Evolutionary conservation across 768 basidiomycete genomes (phyloP).

Genomic region (Pilatotrama ljubarskyi): DNA sequence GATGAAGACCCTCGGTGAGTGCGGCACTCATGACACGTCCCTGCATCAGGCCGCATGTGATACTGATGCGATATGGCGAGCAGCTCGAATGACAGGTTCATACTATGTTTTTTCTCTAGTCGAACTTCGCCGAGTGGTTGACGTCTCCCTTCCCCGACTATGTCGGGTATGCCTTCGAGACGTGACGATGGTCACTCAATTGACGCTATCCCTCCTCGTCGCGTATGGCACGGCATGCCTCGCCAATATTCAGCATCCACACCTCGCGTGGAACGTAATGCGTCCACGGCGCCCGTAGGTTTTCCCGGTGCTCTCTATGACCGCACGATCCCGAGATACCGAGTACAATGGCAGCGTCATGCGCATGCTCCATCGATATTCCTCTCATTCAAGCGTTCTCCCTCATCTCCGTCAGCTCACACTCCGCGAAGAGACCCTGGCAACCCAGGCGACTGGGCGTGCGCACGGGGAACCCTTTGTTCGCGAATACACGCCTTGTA

Average conservation of each 20-base stretch:
- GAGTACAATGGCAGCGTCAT: conserved; percentile 16
- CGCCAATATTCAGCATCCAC: neutral
- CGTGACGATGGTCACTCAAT: neutral
- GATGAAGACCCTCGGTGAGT: neutral
- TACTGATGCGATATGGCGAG: neutral
- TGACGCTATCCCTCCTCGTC: neutral
- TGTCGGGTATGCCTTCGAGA: neutral
- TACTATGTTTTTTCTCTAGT: no score
- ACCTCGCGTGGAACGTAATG: neutral
- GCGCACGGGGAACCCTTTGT: conserved; percentile 2
- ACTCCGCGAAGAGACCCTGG: conserved; percentile 11
- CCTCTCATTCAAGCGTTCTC: neutral
- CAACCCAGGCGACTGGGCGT: conserved; percentile 1
- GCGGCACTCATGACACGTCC: neutral
- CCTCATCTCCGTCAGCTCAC: conserved; percentile 12
- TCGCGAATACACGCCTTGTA: conserved; percentile 15
- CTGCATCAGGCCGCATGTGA: neutral
- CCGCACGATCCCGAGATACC: conserved; percentile 4
- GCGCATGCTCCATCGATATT: conserved; percentile 7
- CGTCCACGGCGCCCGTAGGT: neutral
- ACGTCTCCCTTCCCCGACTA: neutral
- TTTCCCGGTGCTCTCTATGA: neutral
- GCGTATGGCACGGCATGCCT: neutral
- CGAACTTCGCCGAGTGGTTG: neutral
- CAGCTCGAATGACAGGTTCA: no score